A percentile compares a stretch with the other conserved stretches of the same genome.
Conservation (phyloP, 2,329 filamentous ascomycete species). For the Parastagonospora avenae region DNA sequence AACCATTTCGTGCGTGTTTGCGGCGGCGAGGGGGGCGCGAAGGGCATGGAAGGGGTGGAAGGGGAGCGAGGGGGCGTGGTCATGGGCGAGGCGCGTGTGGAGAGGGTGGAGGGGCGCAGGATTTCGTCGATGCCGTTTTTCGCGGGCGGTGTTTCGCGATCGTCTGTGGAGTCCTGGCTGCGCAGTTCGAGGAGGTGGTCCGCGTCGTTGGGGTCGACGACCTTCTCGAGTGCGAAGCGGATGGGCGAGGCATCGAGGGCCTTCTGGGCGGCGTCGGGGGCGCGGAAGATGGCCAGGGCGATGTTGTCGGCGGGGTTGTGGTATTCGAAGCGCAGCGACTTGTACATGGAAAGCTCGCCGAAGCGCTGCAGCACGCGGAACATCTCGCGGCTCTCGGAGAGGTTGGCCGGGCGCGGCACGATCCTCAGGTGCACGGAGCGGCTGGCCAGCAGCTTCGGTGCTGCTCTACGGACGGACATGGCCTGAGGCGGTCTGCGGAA, state of each 20-base stretch:
- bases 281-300: slow-evolving; percentile 54
- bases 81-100: slow-evolving; percentile 15
- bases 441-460: slow-evolving; percentile 34
- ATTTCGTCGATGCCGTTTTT: slow-evolving; percentile 37
- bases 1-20: slow-evolving; percentile 43
- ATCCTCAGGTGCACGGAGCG: slow-evolving; percentile 55
- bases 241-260: slow-evolving; percentile 54
- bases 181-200: background rate
- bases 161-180: background rate
- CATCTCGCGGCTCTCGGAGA: slow-evolving; percentile 57
- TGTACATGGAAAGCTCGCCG: slow-evolving; percentile 56
- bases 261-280: slow-evolving; percentile 46
- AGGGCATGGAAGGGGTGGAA: slow-evolving; percentile 27
- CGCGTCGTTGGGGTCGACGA: slow-evolving; percentile 6
- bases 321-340: slow-evolving; percentile 50
- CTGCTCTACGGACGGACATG: slow-evolving; percentile 38
- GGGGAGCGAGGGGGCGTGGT: slow-evolving; percentile 3
- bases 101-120: slow-evolving; percentile 32
- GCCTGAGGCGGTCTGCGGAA: slow-evolving; percentile 2
- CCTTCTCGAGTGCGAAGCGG: slow-evolving; percentile 51
- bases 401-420: slow-evolving; percentile 52
- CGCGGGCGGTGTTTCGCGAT: background rate
- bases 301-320: slow-evolving; percentile 49
- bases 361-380: slow-evolving; percentile 55
- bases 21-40: slow-evolving; percentile 13